Conservation (phyloP, 2,329 filamentous ascomycete genomes). For the Coniochaeta sp. region DNA sequence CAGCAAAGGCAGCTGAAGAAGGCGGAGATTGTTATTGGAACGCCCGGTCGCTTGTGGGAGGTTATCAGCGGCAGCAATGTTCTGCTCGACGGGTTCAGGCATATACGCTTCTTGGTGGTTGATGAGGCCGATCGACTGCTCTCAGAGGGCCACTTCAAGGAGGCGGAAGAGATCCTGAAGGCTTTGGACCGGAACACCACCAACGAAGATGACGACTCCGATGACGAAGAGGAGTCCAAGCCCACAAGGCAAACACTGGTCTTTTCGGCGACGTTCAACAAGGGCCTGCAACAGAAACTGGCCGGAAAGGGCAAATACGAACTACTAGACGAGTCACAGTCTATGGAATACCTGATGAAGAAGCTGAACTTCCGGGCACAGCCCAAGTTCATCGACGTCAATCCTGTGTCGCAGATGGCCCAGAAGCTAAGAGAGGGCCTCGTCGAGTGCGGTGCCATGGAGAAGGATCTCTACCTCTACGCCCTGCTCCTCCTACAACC, state of each 20-base stretch:
- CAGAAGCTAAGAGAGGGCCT: constrained; percentile 78
- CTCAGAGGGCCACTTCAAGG: constrained; percentile 91
- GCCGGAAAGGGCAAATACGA: constrained; percentile 66
- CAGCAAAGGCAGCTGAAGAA: constrained; percentile 77
- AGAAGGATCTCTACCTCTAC: constrained; percentile 97
- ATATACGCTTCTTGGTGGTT: constrained; percentile 76
- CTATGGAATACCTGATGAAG: constrained; percentile 87
- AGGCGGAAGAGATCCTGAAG: constrained; percentile 80
- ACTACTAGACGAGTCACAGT: constrained; percentile 66
- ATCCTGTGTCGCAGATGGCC: constrained; percentile 85
- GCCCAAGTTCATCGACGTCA: constrained; percentile 88
- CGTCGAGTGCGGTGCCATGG: constrained; percentile 84
- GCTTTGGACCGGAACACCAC: constrained; percentile 70
- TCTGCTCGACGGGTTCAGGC: constrained; percentile 62
- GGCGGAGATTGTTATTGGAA: constrained; percentile 89
- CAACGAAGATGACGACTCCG: constrained; percentile 40
- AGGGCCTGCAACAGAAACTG: constrained; percentile 83
- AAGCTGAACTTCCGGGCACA: constrained; percentile 82
- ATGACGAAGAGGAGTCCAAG: constrained; percentile 39
- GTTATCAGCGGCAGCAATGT: constrained; percentile 71
- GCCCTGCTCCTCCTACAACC: constrained; percentile 77
- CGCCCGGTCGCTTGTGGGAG: constrained; percentile 91
- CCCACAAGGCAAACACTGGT: constrained; percentile 73
- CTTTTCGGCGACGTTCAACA: constrained; percentile 95
- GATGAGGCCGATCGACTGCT: constrained; percentile 92